phyloP scores from a whole-genome alignment of 345 rosid genomes.

The Acer yangbiense region DNA sequence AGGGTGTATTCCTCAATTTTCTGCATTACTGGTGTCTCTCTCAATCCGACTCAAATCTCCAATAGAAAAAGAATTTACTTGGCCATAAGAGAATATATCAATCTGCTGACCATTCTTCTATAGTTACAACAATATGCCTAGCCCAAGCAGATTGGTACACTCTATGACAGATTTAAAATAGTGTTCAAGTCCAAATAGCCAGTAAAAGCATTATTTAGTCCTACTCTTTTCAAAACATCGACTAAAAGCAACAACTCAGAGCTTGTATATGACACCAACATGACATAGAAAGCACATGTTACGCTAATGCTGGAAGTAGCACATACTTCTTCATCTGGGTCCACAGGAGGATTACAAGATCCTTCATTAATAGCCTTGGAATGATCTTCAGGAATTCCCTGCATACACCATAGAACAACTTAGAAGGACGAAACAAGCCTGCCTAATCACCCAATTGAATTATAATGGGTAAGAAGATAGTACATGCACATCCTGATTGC shows the following conservation, averaged over 20 bases:
- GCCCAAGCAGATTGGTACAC: not conserved
- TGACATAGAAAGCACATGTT: not conserved
- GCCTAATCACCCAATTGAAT: slow-evolving; percentile 2
- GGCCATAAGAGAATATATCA: not conserved
- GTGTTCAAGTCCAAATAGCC: not conserved
- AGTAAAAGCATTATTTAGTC: not conserved
- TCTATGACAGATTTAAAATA: not conserved
- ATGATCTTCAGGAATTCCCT: slow-evolving; percentile 48
- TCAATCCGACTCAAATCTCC: not conserved
- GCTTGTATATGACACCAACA: not conserved
- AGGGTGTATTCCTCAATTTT: not conserved
- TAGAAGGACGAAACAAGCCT: slow-evolving; percentile 16
- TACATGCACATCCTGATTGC: slow-evolving; percentile 48
- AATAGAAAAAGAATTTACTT: not conserved
- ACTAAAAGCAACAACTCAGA: not conserved
- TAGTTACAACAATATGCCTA: not conserved
- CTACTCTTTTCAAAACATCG: not conserved
- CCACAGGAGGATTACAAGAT: slow-evolving; percentile 31
- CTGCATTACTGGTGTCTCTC: not conserved
- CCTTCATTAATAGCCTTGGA: slow-evolving; percentile 31
- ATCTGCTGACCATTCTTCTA: not conserved
- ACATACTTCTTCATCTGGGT: slow-evolving; percentile 49
- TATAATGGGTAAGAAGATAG: slow-evolving; percentile 20
- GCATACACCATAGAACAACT: slow-evolving; percentile 33
- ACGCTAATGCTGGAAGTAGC: slow-evolving; percentile 13